Evolutionary conservation across 2,329 filamentous ascomycete genomes (phyloP), one percentile per base, ranked within the genome.

Genomic region (Colletotrichum tabaci): DNA sequence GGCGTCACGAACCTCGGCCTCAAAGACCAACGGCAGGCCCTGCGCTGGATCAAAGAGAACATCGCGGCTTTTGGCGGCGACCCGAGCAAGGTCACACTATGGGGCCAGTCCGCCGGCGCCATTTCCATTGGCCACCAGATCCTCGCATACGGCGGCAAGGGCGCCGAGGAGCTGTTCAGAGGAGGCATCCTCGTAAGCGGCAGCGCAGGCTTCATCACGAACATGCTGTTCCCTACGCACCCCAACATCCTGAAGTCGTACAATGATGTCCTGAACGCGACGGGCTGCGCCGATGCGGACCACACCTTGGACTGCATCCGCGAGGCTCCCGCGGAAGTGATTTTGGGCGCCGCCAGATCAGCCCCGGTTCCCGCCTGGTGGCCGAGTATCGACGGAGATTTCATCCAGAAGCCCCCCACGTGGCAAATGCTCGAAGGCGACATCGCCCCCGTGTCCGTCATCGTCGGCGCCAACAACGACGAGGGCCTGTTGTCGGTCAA

Each of bases 1-100:
- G 89, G 89, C 0, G 75, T 84, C 15, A 82, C 90, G 3, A 92
- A 91, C 73, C 55, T 73, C 75, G 90, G 90, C 0, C 77, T 90
- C 3, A 82, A 83, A 62, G 88, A 90, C 72, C 87, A 90, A 75
- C 80, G 83, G 1, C 68, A 85, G 0, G 78, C 85, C 12, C 79
- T 90, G n/a, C 79, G 85, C 42, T 90, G 88, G 88, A 83, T 90
- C 2, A 82, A 85, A 61, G 84, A 88, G 40, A 89, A 90, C 70
- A 87, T 89, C 62, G 77, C 75, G 3, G 78, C 79, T 1, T 90
- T 90, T 74, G 87, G 87, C 2, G 88, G 87, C 46, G 85, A 89
- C 73, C 82, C 83, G 0, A 73, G 78, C 6, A 83, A 85, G 49
- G 85, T 89, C 16, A 87, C 85, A 0, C 75, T 88, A 57, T 85